Evolutionary conservation across 1,139 yeast genomes (phyloP), one percentile per base, ranked within the genome.

Genomic region (Diutina neorugosa): DNA sequence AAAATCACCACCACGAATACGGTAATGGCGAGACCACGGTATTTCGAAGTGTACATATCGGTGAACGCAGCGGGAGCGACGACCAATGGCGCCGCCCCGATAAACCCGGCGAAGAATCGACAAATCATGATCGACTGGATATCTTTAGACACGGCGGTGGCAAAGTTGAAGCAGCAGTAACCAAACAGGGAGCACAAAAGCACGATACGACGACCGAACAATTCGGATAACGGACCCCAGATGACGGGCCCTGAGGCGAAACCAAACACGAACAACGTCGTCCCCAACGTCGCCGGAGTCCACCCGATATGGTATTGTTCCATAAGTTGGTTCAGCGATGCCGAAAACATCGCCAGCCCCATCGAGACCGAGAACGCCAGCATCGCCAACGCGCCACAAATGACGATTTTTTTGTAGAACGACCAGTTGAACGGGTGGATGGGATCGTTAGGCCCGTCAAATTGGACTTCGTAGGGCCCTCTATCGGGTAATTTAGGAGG

Each of bases 1-100:
- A 86, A 84, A 42, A 86, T 85, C 55, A 81, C 80, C 65, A 82
- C 70, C 1, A 86, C 71, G 62, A 86, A 86, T 23, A 82, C 57
- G 31, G 34, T 46, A n/a, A 46, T 34, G 9, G 90, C 89, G 42
- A 74, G 77, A 58, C 96, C 96, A 65, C 96, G 77, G 14, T 72
- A 60, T 27, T 65, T 65, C 55, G 82, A 78, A 57, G 76, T 76
- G 63, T 80, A 86, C 71, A 86, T 73, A 63, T 88, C 96, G 4
- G 93, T 84, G 73, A 86, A 82, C 0, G 86, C 78, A 34, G 94
- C 95, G 23, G 94, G 95, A 8, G 86, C 90, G 44, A 86, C 87
- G 19, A 86, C 93, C 63, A 88, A 66, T 0, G 94, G 86, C 8
- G 93, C 87, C 18, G 93, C 87, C 56, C 94, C 95, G 54, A 82